Conservation (phyloP, 495 filamentous ascomycete species). For the Trypethelium eluteriae region DNA sequence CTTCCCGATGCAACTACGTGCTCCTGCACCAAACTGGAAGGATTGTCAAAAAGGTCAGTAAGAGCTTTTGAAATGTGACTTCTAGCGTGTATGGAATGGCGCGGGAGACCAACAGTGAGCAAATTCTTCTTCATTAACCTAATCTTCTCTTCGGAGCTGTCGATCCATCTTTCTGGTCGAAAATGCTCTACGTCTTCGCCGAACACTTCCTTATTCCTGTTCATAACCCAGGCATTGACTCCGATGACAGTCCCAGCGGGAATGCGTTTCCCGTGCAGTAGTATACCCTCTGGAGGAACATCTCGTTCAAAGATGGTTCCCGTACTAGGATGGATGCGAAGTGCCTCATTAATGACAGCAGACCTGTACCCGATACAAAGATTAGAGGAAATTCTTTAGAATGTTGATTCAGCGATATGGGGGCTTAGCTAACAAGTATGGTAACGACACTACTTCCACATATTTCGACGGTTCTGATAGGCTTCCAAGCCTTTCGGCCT, state of each 20-base stretch:
- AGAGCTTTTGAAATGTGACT: neutral
- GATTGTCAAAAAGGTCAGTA: neutral
- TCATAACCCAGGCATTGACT: slow-evolving; percentile 25
- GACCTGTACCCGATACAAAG: slow-evolving; percentile 34
- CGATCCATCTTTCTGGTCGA: slow-evolving; percentile 24
- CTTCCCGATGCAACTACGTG: slow-evolving; percentile 28
- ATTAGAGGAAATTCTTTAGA: slow-evolving; percentile 28
- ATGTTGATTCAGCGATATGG: slow-evolving; percentile 14
- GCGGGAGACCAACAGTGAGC: neutral
- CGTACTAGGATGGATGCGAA: slow-evolving; percentile 37
- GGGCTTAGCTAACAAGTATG: slow-evolving; percentile 22
- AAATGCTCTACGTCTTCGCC: slow-evolving; percentile 25
- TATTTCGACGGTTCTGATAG: slow-evolving; percentile 33
- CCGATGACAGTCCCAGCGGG: slow-evolving; percentile 24
- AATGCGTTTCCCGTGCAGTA: slow-evolving; percentile 33
- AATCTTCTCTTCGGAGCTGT: slow-evolving; percentile 14
- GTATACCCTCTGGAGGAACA: slow-evolving; percentile 38
- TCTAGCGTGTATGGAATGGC: neutral
- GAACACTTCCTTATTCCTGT: slow-evolving; percentile 23
- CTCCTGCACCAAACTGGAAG: slow-evolving; percentile 28
- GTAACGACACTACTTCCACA: slow-evolving; percentile 18
- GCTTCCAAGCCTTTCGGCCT: slow-evolving; percentile 31
- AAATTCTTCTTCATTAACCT: neutral
- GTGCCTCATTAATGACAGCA: slow-evolving; percentile 30
- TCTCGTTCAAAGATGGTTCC: slow-evolving; percentile 36